These are phyloP conservation scores for Botryotinia calthae DNA, from an alignment of 2,329 filamentous ascomycete genomes.

Conservation along the genomic window DNA sequence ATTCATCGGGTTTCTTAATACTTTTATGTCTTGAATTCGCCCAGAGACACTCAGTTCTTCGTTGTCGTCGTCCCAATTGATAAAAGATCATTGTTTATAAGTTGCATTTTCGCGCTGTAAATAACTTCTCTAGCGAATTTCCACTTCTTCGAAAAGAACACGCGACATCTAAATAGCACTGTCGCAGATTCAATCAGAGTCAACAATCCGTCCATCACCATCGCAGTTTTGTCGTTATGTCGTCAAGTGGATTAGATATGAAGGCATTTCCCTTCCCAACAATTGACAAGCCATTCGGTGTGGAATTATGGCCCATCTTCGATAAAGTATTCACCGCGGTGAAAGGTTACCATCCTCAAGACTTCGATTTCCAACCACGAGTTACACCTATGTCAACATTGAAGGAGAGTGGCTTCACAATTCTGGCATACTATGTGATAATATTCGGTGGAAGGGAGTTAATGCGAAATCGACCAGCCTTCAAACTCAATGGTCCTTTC, in stretches of 20 bases:
- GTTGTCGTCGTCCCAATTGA: neutral
- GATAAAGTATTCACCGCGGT: constrained; percentile 76
- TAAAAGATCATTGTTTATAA: constrained; percentile 8
- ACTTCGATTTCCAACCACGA: constrained; percentile 81
- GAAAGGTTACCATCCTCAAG: constrained; percentile 76
- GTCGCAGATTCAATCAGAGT: constrained; percentile 1
- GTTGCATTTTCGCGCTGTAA: constrained; percentile 17
- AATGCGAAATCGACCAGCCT: constrained; percentile 82
- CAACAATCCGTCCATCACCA: neutral
- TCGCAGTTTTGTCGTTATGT: constrained; percentile 18
- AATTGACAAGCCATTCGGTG: constrained; percentile 86
- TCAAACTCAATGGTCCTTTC: constrained; percentile 86
- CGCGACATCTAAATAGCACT: constrained; percentile 2
- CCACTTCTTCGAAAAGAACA: constrained; percentile 14
- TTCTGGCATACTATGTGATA: constrained; percentile 85
- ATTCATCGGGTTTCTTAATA: neutral
- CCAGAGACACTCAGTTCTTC: neutral
- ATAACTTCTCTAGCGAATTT: constrained; percentile 20
- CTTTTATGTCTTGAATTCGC: constrained; percentile 12
- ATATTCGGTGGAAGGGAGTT: constrained; percentile 90
- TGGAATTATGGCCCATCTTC: constrained; percentile 93
- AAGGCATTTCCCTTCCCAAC: constrained; percentile 63
- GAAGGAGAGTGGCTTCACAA: constrained; percentile 74
- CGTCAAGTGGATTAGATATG: constrained; percentile 19
- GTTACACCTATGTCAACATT: constrained; percentile 88